Conservation (phyloP, 208 protist species). For the Leishmania amazonensis region DNA sequence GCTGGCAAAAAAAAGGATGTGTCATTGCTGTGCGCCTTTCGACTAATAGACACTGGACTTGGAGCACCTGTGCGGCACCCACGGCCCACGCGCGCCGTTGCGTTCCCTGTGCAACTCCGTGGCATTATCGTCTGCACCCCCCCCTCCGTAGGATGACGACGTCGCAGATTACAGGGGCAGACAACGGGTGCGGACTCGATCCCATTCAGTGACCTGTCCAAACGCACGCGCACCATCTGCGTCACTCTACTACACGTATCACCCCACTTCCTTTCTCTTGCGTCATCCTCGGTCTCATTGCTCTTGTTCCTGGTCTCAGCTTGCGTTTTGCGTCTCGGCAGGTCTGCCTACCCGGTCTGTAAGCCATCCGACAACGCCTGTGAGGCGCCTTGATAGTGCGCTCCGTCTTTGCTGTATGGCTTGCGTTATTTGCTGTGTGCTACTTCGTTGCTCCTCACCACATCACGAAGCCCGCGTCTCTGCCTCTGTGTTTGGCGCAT, state of each 20-base stretch:
- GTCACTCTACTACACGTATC: neutral
- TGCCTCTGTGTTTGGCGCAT: neutral
- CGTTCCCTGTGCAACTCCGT: neutral
- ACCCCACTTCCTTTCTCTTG: neutral
- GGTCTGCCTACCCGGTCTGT: neutral
- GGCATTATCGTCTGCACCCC: neutral
- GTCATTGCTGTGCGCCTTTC: neutral
- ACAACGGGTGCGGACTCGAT: too few species aligned
- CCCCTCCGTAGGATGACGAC: neutral
- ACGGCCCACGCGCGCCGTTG: neutral
- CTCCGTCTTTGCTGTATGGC: neutral
- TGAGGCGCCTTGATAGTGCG: neutral
- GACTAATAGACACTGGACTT: neutral
- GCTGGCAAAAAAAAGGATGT: too few species aligned
- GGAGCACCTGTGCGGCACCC: neutral
- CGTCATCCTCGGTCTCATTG: neutral
- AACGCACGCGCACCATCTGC: neutral
- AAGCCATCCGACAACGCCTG: too few species aligned
- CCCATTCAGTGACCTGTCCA: neutral
- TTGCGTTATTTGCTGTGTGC: neutral
- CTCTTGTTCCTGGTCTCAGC: neutral
- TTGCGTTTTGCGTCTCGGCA: neutral
- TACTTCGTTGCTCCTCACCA: neutral
- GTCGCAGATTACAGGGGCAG: neutral
- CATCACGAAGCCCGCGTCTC: neutral